These are phyloP conservation scores for Boletus sp. DNA, from an alignment of 768 basidiomycete genomes.

Conservation along the genomic window DNA sequence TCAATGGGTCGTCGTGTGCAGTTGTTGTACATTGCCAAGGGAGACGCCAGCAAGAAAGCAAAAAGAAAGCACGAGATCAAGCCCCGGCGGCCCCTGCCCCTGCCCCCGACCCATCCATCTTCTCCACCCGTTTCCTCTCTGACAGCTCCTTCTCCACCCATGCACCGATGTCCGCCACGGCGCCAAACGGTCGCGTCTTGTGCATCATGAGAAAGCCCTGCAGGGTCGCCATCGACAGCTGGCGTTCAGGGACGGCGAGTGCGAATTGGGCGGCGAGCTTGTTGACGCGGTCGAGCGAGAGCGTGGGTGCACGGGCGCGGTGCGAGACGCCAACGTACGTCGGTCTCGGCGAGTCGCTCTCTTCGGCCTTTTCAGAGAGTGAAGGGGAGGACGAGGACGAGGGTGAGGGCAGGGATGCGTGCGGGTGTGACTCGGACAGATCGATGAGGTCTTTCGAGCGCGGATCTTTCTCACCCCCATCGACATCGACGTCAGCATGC, in stretches of 20 bases:
- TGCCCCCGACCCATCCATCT: neutral
- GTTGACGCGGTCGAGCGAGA: conserved; percentile 40
- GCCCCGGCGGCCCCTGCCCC: too few relatives aligned
- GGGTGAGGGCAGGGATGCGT: neutral
- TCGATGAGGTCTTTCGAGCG: conserved; percentile 19
- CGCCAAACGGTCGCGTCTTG: conserved; percentile 58
- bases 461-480: neutral
- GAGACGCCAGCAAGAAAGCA: neutral
- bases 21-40: neutral
- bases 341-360: neutral
- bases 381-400: neutral
- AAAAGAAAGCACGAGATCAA: neutral
- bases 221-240: conserved; percentile 42
- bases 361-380: conserved; percentile 19
- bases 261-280: conserved; percentile 58
- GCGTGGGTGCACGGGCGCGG: conserved; percentile 36
- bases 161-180: conserved; percentile 41
- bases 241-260: conserved; percentile 47
- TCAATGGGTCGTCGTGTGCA: neutral
- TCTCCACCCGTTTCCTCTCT: neutral
- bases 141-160: conserved; percentile 53
- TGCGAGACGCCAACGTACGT: conserved; percentile 26
- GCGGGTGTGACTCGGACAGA: conserved; percentile 2
- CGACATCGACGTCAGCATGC: neutral
- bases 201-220: conserved; percentile 68